Percentiles rank a stretch among this genome's conserved stretches.
phyloP scores from a whole-genome alignment of 176 grass and related monocot species.

The Cenchrus americanus region DNA sequence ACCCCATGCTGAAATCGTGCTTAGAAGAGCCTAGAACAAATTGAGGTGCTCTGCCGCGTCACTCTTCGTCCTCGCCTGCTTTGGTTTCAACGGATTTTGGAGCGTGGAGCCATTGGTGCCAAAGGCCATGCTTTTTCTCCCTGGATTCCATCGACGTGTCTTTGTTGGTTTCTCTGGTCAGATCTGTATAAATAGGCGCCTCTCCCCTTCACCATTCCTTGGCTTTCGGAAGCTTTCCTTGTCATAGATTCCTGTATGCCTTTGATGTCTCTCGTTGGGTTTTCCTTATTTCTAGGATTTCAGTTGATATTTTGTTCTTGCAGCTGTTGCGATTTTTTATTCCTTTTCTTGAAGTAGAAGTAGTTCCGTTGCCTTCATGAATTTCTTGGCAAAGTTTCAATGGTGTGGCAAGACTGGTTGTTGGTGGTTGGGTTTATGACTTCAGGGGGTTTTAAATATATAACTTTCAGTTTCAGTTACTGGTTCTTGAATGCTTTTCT shows the following conservation, averaged over 20 bases:
- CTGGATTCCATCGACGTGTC: slow-evolving; percentile 28
- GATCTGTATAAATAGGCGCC: slow-evolving; percentile 48
- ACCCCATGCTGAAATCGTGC: slow-evolving; percentile 36
- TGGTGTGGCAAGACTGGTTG: not conserved
- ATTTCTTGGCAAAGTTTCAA: slow-evolving; percentile 13
- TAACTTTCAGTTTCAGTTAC: not conserved
- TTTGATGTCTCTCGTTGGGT: not conserved
- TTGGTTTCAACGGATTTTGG: slow-evolving; percentile 31
- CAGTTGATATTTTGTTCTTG: not conserved
- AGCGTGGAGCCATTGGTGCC: slow-evolving; percentile 21
- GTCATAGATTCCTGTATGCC: slow-evolving; percentile 34
- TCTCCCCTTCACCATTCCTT: not conserved
- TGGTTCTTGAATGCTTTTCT: slow-evolving; percentile 25
- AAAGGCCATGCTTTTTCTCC: slow-evolving; percentile 16
- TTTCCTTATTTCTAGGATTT: not conserved
- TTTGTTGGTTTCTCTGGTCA: slow-evolving; percentile 33
- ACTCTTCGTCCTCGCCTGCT: slow-evolving; percentile 34
- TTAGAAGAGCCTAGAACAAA: not conserved
- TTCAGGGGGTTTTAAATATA: slow-evolving; percentile 16
- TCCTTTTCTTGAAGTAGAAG: not conserved
- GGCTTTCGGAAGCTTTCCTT: slow-evolving; percentile 10
- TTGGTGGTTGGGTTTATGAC: slow-evolving; percentile 21
- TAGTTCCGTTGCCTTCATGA: not conserved
- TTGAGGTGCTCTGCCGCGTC: not conserved
- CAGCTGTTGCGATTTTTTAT: not conserved